Conservation (phyloP, 257 asterid genomes). For the Solanum etuberosum region DNA sequence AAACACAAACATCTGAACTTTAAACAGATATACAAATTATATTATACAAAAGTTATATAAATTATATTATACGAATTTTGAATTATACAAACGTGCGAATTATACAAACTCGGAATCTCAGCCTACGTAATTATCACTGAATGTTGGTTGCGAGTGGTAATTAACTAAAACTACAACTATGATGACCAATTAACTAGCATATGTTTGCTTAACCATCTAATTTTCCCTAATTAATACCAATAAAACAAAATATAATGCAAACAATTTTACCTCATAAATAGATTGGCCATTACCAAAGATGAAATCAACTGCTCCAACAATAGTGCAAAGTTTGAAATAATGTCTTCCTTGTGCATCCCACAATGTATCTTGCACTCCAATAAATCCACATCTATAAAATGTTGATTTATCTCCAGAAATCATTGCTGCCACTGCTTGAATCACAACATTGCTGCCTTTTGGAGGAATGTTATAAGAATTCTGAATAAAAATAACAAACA, state of each 20-base stretch:
- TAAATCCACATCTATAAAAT: conserved; percentile 4
- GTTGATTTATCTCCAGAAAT: conserved; percentile 3
- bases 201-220: no score
- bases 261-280: neutral
- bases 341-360: conserved; percentile 7
- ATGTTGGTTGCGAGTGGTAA: no score
- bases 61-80: no score
- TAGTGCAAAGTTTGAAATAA: conserved; percentile 2
- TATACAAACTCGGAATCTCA: no score
- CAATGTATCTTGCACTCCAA: conserved; percentile 2
- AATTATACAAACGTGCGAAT: no score
- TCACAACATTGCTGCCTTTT: neutral
- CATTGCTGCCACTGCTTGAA: neutral
- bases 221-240: neutral
- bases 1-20: no score
- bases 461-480: conserved; percentile 7
- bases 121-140: no score
- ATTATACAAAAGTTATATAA: no score
- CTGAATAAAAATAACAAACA: neutral
- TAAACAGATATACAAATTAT: no score
- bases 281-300: conserved; percentile 15
- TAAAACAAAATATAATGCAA: neutral
- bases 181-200: no score
- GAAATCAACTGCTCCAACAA: conserved; percentile 13
- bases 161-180: no score